Evolutionary conservation across 352 stramenopile species (phyloP), one percentile per base, ranked within the genome.

Genomic region (Phytophthora tubulina): DNA sequence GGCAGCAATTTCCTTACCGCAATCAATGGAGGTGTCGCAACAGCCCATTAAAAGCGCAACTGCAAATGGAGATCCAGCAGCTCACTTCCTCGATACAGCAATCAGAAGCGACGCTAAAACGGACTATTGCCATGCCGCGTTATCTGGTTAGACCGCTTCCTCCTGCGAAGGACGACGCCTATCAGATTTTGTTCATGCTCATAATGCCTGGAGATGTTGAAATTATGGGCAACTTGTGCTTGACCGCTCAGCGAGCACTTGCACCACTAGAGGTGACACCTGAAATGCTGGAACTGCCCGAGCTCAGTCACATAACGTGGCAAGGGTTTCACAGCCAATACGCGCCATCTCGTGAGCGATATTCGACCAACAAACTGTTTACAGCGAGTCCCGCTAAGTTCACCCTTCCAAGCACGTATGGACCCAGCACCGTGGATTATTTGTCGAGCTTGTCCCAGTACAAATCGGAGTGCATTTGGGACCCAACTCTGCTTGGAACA

Each of bases 151-250:
- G 63, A 14, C 73, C 78, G 0, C 69, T 91, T 10, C 80, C 81
- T 10, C 51, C 36, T 11, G 30, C 68, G 13, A 57, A 56, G 21
- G 4, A 17, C 0, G 68, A 80, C 5, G 78, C 74, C 0, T 52
- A 82, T 14, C 62, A 79, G 46, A 56, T 83, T 6, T 66, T 92
- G 14, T 88, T 89, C 46, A 84, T 85, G 44, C 33, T 89, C 4
- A 55, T 69, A 0, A 72, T 85, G 44, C 81, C 84, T 0, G 57
- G 56, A 8, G 63, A 86, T 21, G 33, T 91, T 11, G 71, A 80
- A 15, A 59, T 83, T 30, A 42, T 84, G 10, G 79, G 62, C 0
- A 74, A 75, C 13, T 58, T 91, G n/a, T 87, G 73, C 27, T 13
- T 80, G 1, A 54, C 31, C 6, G 79, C 80, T 4, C 81, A 90